Evolutionary conservation across 1,284 basidiomycete genomes (phyloP), one percentile per base, ranked within the genome.

Genomic region (Sanghuangporus baumii): DNA sequence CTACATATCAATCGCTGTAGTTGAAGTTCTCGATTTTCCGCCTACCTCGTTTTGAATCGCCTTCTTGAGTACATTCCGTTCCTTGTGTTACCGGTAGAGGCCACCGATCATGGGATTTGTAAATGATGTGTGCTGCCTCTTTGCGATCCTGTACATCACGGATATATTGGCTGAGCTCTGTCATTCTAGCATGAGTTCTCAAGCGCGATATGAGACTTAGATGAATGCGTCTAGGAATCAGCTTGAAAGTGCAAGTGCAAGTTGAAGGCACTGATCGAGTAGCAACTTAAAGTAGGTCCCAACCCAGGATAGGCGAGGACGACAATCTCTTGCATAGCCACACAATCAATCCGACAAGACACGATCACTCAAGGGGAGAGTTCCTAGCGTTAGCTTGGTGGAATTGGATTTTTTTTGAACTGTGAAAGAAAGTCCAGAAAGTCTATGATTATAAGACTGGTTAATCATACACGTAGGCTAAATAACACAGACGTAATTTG

Each of bases 41-140:
- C 40, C n/a, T 4, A 41, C 40, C 11, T 41, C n/a, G 11, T n/a
- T 41, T 41, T n/a, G 40, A 11, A 41, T 41, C 12, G 40, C 40
- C 7, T 41, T 11, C 16, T 7, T 16, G 16, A n/a, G 12, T 46
- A n/a, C 20, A 18, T n/a, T 46, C 16, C 43, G 43, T 46, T 14
- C 16, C 43, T 14, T 46, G 43, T 4, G 16, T 6, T 18, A n/a
- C 3, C 43, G 43, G 63, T 7, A 73, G 66, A 38, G 88, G 88
- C 88, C 87, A 90, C 43, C 68, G 71, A 26, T 77, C 72, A 66
- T 88, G 82, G 9, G 84, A 74, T 9, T 72, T 71, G 70, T 84
- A 80, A 11, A 88, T 70, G 12, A 89, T 74, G 69, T 88, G 83
- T 37, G 87, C 55, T 16, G 78, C 63, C 1, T 81, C 80, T 26